Evolutionary conservation across 768 basidiomycete species (phyloP).

Genomic region (Boletus rubroflammeus): DNA sequence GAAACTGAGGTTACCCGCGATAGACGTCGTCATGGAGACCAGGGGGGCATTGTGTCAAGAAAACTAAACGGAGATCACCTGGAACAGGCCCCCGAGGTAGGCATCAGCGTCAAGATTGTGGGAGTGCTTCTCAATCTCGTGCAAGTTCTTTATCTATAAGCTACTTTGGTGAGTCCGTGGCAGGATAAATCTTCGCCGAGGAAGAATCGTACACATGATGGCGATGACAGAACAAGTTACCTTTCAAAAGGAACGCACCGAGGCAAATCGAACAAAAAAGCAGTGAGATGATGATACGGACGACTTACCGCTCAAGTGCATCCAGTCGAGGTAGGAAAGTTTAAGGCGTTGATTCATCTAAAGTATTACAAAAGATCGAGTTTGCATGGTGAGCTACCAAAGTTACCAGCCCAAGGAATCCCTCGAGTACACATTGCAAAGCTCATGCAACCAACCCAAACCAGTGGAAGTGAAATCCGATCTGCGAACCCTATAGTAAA

Average conservation of each 20-base stretch:
- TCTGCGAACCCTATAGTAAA: not conserved
- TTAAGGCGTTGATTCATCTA: not conserved
- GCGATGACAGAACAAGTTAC: not conserved
- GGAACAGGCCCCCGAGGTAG: not conserved
- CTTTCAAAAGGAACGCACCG: not conserved
- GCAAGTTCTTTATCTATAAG: not conserved
- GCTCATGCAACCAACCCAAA: conserved; percentile 10
- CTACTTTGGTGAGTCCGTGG: not conserved
- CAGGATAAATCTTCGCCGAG: not conserved
- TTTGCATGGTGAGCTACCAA: conserved; percentile 4
- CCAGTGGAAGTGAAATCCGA: conserved; percentile 13
- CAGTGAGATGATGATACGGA: not conserved
- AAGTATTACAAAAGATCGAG: conserved; percentile 10
- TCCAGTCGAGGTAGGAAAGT: not conserved
- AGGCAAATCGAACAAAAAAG: not conserved
- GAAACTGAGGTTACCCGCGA: not conserved
- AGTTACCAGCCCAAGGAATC: conserved; percentile 14
- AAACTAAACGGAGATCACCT: too few relatives aligned
- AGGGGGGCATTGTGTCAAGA: too few relatives aligned
- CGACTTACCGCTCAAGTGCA: not conserved
- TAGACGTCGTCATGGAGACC: not conserved
- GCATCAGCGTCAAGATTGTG: not conserved
- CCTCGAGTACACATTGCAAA: conserved; percentile 1
- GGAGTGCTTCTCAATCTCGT: not conserved
- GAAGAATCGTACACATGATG: too few relatives aligned